Evolutionary conservation across 2,329 filamentous ascomycete species (phyloP).

Genomic region (Venturiaceae sp.): DNA sequence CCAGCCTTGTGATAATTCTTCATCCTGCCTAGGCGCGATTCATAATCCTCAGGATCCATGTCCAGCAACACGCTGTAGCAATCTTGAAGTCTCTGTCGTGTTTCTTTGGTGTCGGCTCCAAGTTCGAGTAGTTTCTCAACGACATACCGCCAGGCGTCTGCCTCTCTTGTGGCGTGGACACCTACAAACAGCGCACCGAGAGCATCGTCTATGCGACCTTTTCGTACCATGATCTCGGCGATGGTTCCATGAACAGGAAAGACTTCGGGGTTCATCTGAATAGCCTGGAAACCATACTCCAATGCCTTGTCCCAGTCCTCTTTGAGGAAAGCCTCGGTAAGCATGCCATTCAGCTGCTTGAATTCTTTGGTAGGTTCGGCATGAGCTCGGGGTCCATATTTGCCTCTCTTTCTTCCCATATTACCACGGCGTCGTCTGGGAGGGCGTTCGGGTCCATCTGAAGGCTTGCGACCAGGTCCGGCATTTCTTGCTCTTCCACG

Average conservation of each 20-base stretch:
- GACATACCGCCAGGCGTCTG: constrained; percentile 47
- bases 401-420: constrained; percentile 15
- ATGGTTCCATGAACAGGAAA: constrained; percentile 51
- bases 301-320: constrained; percentile 51
- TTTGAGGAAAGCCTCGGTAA: constrained; percentile 58
- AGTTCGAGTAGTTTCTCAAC: constrained; percentile 39
- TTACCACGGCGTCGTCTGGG: background rate
- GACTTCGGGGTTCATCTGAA: constrained; percentile 51
- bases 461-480: background rate
- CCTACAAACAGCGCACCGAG: constrained; percentile 47
- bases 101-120: constrained; percentile 34
- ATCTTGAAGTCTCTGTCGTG: constrained; percentile 33
- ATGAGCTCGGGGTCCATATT: constrained; percentile 39
- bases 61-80: constrained; percentile 45
- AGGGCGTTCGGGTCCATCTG: background rate
- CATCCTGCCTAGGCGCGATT: constrained; percentile 45
- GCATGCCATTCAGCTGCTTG: constrained; percentile 55
- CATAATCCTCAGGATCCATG: constrained; percentile 41
- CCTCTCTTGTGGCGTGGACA: constrained; percentile 46
- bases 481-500: constrained; percentile 8
- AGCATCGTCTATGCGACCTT: constrained; percentile 47
- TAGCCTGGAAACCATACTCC: constrained; percentile 38
- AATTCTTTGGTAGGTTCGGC: constrained; percentile 64
- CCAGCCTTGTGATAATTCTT: constrained; percentile 43
- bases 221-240: constrained; percentile 46